Evolutionary conservation across 345 rosid genomes (phyloP), one percentile per base, ranked within the genome.

Genomic region (Linum tenue): DNA sequence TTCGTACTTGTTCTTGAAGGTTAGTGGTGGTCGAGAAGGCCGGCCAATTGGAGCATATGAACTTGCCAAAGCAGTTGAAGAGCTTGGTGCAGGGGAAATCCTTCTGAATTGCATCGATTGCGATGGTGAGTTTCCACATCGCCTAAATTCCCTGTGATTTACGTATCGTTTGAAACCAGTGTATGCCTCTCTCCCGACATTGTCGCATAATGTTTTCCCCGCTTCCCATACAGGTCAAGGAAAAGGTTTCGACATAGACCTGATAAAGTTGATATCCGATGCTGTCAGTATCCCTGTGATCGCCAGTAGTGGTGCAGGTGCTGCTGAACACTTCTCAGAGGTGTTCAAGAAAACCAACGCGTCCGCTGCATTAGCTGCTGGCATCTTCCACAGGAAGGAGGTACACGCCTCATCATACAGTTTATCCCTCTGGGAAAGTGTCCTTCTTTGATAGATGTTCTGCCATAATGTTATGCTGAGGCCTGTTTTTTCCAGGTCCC

Each of bases 261-360:
- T 95, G 31, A 79, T 91, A 64, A 81, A 87, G 78, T 72, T 89
- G 82, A 84, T 95, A 50, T 87, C 96, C 1, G 94, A 95, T 67
- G 86, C 95, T 17, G 97, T 95, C 69, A 86, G 81, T 83, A 87
- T 91, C 64, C 99, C 99, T 5, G 95, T 94, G 64, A 91, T 91
- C 6, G 97, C 99, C 56, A 94, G 99, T 76, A 94, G 99, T 42
- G 99, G 99, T 39, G 99, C 96, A 7, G 99, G 97, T 64, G 63
- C 76, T 66, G 82, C 72, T 8, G 84, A 84, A 50, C 97, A 91
- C 76, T 94, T 94, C 83, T 77, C 91, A 0, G 95, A 88, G 78
- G 97, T 87, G 36, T 95, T 89, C 71, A 70, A 22, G 50, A 78
- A 78, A 76, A 84, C 97, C 66, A 87, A 86, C 68, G 96, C 97